Evolutionary conservation across 495 filamentous ascomycete species (phyloP).

Genomic region (Daldinia grandis): DNA sequence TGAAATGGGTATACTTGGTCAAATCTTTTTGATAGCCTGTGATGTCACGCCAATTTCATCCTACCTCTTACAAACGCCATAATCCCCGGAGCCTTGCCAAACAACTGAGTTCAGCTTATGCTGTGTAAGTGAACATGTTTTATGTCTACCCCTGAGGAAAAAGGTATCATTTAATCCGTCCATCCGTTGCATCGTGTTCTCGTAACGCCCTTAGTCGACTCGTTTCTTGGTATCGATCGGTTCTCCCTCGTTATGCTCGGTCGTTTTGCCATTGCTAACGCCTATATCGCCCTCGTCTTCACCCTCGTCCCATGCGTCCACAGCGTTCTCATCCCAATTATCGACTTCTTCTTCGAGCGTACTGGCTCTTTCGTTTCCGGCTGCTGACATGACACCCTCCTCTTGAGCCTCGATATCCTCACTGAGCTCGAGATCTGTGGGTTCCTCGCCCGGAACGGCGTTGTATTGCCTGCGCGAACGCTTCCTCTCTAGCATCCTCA

Average conservation of each 20-base stretch:
- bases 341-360: constrained; percentile 78
- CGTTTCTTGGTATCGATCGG: constrained; percentile 48
- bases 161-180: constrained; percentile 42
- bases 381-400: constrained; percentile 51
- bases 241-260: constrained; percentile 39
- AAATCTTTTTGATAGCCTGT: constrained; percentile 25
- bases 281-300: constrained; percentile 56
- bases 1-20: not conserved
- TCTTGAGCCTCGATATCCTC: constrained; percentile 67
- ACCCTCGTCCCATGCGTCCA: constrained; percentile 77
- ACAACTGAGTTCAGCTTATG: constrained; percentile 14
- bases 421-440: constrained; percentile 62
- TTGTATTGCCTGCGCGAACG: constrained; percentile 76
- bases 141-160: constrained; percentile 35
- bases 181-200: constrained; percentile 34
- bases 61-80: constrained; percentile 34
- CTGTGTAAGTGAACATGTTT: constrained; percentile 25
- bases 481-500: constrained; percentile 91
- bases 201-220: constrained; percentile 45
- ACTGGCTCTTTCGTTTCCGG: constrained; percentile 37
- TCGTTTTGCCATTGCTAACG: constrained; percentile 36
- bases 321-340: constrained; percentile 84
- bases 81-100: constrained; percentile 5
- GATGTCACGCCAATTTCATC: constrained; percentile 28
- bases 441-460: constrained; percentile 62